Evolutionary conservation across 1,139 yeast species (phyloP), one percentile per base, ranked within the genome.

Genomic region (Suhomyces maxii): DNA sequence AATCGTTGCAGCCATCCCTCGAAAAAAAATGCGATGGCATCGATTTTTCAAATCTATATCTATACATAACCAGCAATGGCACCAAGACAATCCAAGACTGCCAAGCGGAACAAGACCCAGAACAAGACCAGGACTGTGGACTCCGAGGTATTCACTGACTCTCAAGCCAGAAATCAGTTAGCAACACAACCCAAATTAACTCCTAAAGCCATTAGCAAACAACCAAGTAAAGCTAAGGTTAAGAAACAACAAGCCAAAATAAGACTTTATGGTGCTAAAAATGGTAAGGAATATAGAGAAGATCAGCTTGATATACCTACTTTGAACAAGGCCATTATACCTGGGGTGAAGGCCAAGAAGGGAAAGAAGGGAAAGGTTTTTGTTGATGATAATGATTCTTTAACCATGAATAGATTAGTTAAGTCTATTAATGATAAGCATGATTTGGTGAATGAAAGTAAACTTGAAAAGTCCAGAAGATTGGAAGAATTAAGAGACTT

Each of bases 311-410:
- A 84, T 37, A 71, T 90, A 40, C 97, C 97, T 34, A 74, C 77
- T 26, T 76, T 91, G 58, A 93, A 93, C 64, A 84, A 79, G 56
- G 89, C 97, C 8, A 77, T 91, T 37, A 80, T 82, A 41, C 97
- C 98, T 0, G 97, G 96, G 39, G 89, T 88, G 8, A 83, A 86
- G 56, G 76, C 75, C 41, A 80, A 80, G 57, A 77, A 77, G 51
- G 97, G 97, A 44, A 93, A 91, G 68, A 93, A 91, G 70, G 98
- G 98, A 44, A 93, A 93, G 73, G 86, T 85, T 59, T 90, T 91
- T 65, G 84, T 90, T 28, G 86, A 71, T 42, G 95, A 88, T 61
- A 75, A 80, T 52, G 93, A 88, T 60, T 66, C 82, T 32, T 69
- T 87, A 58, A 77, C 82, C 41, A 57, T 84, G 62, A 80, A 76